Conservation (phyloP, 345 rosid genomes). For the Turritis glabra region DNA sequence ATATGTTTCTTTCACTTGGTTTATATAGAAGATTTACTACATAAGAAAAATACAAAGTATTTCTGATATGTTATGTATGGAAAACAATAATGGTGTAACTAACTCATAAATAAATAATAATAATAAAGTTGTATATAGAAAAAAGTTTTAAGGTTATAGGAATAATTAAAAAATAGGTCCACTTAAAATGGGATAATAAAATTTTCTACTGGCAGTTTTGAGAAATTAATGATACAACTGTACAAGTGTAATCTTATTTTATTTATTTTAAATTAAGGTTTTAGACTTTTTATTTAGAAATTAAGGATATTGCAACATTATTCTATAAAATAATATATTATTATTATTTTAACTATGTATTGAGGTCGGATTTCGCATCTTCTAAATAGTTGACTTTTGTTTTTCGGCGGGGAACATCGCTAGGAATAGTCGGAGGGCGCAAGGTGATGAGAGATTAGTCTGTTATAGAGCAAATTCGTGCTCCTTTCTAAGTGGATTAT, state of each 20-base stretch:
- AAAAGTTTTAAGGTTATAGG: not conserved
- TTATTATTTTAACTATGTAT: no score
- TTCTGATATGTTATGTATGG: not conserved
- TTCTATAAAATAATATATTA: no score
- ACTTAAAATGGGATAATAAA: not conserved
- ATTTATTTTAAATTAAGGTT: not conserved
- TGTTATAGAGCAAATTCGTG: no score
- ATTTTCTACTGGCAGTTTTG: not conserved
- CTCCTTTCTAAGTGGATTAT: no score
- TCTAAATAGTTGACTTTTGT: no score
- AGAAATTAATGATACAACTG: not conserved
- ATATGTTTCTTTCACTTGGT: not conserved
- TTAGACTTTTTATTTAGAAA: no score
- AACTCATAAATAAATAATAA: not conserved
- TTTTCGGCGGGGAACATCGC: no score
- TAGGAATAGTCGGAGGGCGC: no score
- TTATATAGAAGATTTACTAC: not conserved
- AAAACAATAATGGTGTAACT: not conserved
- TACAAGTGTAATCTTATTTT: not conserved
- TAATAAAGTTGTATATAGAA: not conserved
- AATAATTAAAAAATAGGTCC: not conserved
- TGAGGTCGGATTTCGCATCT: no score
- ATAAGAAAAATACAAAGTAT: not conserved
- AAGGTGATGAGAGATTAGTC: no score
- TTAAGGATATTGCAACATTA: no score